phyloP scores from a whole-genome alignment of 75 land plant species.

The Larix kaempferi region DNA sequence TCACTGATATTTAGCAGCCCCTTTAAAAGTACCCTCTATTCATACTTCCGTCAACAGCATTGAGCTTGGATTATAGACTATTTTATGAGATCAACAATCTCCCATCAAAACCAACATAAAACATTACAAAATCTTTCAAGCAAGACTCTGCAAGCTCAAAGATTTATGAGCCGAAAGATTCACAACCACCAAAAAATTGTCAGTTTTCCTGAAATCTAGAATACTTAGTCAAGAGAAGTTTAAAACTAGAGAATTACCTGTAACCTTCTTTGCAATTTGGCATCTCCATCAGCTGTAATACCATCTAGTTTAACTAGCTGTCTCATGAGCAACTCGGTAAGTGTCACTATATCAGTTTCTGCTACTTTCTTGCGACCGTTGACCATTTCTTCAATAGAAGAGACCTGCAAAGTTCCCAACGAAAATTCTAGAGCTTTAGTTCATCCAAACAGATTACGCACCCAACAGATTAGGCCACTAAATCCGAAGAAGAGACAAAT shows the following conservation, averaged over 20 bases:
- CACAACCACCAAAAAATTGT: not conserved
- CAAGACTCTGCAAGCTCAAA: not conserved
- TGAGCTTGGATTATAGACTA: not conserved
- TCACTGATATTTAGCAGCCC: not conserved
- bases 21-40: not conserved
- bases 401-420: constrained; percentile 27
- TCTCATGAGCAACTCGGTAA: constrained; percentile 68
- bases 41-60: not conserved
- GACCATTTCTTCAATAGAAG: constrained; percentile 42
- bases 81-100: not conserved
- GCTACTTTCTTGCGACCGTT: constrained; percentile 46
- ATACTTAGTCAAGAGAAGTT: not conserved
- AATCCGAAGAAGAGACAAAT: not conserved
- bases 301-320: constrained; percentile 60
- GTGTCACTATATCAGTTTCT: constrained; percentile 49
- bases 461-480: not conserved
- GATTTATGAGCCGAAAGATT: not conserved
- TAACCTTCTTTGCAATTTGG: constrained; percentile 34
- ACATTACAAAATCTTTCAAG: not conserved
- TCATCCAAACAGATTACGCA: not conserved
- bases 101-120: not conserved
- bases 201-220: not conserved
- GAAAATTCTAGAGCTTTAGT: not conserved
- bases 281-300: constrained; percentile 49
- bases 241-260: constrained; percentile 33